phyloP scores from a whole-genome alignment of 257 asterid genomes.

The Capsicum pubescens region DNA sequence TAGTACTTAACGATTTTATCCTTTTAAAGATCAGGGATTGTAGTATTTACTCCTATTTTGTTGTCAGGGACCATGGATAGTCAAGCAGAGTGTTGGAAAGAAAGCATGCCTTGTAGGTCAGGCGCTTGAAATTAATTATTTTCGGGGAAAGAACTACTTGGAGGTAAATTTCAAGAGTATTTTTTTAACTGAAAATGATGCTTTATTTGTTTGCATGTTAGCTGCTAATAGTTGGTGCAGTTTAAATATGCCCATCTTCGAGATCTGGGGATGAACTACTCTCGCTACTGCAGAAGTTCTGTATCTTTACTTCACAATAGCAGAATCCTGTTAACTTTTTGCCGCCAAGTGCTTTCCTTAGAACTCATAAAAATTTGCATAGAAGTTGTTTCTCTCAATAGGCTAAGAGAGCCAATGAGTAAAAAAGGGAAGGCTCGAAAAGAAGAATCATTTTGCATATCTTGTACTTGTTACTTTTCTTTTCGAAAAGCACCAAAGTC shows the following conservation, averaged over 20 bases:
- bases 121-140: constrained; percentile 81
- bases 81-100: constrained; percentile 92
- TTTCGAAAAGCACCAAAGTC: no score
- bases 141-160: constrained; percentile 86
- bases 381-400: neutral
- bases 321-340: neutral
- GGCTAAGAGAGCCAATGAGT: neutral
- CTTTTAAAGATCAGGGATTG: neutral
- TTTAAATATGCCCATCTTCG: neutral
- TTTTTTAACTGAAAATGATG: neutral
- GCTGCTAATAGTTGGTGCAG: neutral
- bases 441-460: neutral
- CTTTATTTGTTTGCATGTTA: constrained; percentile 5
- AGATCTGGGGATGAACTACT: neutral
- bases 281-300: constrained; percentile 11
- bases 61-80: constrained; percentile 95
- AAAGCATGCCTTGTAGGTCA: constrained; percentile 88
- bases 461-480: neutral
- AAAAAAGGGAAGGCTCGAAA: neutral
- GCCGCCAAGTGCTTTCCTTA: neutral
- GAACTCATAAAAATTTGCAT: neutral
- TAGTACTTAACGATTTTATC: neutral
- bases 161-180: constrained; percentile 60
- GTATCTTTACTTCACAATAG: neutral
- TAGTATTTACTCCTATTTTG: constrained; percentile 13